Evolutionary conservation across 441 rosid species (phyloP), one percentile per base, ranked within the genome.

Genomic region (Francoa sonchifolia): DNA sequence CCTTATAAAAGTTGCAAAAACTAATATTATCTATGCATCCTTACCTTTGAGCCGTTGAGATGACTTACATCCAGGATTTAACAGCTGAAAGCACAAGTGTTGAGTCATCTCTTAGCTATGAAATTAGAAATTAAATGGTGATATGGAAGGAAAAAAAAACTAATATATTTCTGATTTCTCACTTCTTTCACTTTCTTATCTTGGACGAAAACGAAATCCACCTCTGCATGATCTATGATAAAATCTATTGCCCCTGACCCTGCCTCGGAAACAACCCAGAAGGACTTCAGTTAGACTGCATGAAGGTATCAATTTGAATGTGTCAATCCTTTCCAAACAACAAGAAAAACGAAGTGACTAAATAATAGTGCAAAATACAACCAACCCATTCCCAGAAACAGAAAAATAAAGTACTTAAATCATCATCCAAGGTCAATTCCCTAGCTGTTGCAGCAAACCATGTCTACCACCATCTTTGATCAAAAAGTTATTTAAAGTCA

Each of bases 171-270:
- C 45, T 47, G 21, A 6, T 4, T 15, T 26, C 75, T 67, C 55
- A 85, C 98, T 63, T 75, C 78, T 59, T 74, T 67, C 6, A 65
- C 65, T 42, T 90, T 85, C 52, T 68, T 85, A 34, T 90, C 82
- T 54, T 90, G 96, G 43, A 85, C 65, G 34, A 90, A 90, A 42
- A 78, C 83, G 51, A 62, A 64, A 48, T 78, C 88, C 42, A 90
- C 41, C 65, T 82, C 96, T 0, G 96, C 98, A 18, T 90, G 93
- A 32, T 82, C 75, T 48, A 90, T 50, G 1, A 90, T 85, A 57
- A 57, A 90, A 44, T 85, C 72, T 35, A 90, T 85, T 38, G 96
- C 95, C 42, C 77, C 76, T 0, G 93, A 42, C 21, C 96, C 98
- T 89, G 75, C 64, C 59, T 11, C n/a, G 21, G 70, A 48, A 28